These are phyloP conservation scores for Suillus weaverae DNA, from an alignment of 768 basidiomycete species.

Conservation along the genomic window DNA sequence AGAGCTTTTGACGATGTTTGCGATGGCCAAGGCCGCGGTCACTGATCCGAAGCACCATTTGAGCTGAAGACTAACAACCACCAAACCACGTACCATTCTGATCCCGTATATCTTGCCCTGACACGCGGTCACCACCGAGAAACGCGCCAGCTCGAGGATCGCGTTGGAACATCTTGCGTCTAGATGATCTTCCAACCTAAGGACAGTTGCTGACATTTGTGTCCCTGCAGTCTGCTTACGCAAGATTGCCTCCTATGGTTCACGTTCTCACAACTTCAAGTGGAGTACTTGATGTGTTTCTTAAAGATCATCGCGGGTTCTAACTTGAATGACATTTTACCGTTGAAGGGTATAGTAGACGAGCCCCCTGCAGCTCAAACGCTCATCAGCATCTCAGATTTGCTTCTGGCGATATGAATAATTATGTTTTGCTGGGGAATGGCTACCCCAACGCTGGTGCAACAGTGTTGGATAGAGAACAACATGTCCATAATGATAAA, in stretches of 20 bases:
- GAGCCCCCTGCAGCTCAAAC: background rate
- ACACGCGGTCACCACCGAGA: slow-evolving; percentile 89
- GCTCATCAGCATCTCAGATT: background rate
- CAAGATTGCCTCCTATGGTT: slow-evolving; percentile 5
- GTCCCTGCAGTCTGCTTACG: slow-evolving; percentile 4
- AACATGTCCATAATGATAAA: background rate
- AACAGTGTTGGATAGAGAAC: background rate
- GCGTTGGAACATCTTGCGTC: slow-evolving; percentile 73
- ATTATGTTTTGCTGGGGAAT: background rate
- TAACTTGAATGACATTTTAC: background rate
- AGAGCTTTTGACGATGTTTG: slow-evolving; percentile 96
- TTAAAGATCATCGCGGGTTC: background rate
- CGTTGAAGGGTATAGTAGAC: background rate
- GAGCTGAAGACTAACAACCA: background rate
- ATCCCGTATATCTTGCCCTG: slow-evolving; percentile 94
- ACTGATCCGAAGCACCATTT: slow-evolving; percentile 48
- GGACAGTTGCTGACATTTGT: background rate
- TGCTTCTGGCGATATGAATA: background rate
- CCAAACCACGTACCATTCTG: slow-evolving; percentile 72
- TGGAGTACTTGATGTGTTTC: background rate
- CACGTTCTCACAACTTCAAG: background rate
- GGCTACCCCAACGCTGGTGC: background rate
- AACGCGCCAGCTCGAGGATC: slow-evolving; percentile 92
- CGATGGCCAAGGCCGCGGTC: slow-evolving; percentile 92
- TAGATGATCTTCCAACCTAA: slow-evolving; percentile 3